A percentile compares a stretch with the other conserved stretches of the same genome.
Conservation (phyloP, 768 basidiomycete genomes). For the Boletales sp. region DNA sequence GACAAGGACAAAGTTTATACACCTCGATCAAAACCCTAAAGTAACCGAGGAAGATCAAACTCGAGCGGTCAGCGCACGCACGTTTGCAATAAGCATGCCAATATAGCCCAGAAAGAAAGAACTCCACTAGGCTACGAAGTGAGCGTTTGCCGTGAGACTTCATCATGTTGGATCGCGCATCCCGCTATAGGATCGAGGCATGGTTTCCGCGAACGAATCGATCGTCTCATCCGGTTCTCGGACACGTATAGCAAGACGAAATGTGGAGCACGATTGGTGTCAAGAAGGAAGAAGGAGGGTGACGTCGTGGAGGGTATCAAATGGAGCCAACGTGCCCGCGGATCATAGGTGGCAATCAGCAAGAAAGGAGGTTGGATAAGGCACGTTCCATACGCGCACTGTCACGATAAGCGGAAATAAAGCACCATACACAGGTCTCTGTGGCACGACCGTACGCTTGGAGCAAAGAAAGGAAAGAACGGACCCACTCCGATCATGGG, state of each 20-base stretch:
- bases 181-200: no score
- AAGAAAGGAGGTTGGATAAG: neutral
- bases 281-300: slow-evolving; percentile 9
- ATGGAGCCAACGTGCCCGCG: neutral
- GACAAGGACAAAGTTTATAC: no score
- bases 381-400: neutral
- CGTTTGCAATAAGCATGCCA: neutral
- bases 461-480: neutral
- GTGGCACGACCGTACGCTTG: no score
- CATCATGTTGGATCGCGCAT: no score
- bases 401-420: neutral
- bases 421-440: neutral
- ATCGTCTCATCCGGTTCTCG: no score
- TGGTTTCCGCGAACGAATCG: no score
- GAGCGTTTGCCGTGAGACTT: no score
- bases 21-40: no score
- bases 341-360: neutral
- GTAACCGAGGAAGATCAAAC: slow-evolving; percentile 36
- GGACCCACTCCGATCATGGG: neutral
- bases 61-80: slow-evolving; percentile 3
- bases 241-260: no score
- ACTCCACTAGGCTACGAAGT: no score
- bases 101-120: neutral
- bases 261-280: no score
- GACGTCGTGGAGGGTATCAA: slow-evolving; percentile 7